These are phyloP conservation scores for Mesostigma viride DNA, from an alignment of 139 green algal species.

Conservation along the genomic window DNA sequence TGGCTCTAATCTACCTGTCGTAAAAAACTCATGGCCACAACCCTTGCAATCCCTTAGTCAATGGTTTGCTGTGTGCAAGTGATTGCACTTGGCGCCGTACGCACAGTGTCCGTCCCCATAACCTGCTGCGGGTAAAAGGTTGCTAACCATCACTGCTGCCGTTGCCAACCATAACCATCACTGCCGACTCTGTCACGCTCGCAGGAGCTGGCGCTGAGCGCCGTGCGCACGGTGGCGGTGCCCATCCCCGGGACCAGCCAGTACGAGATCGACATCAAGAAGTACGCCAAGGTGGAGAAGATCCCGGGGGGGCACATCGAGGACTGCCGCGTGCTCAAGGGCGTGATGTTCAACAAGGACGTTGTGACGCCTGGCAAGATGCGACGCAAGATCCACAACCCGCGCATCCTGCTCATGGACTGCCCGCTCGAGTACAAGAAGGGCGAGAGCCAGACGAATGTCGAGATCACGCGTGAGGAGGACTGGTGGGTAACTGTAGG, in stretches of 20 bases:
- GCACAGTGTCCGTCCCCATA: no score
- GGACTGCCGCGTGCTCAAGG: conserved; percentile 66
- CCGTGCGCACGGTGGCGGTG: conserved; percentile 64
- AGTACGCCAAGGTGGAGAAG: conserved; percentile 98
- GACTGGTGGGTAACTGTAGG: conserved; percentile 83
- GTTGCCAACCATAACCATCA: no score
- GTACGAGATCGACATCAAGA: conserved; percentile 94
- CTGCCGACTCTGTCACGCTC: not conserved
- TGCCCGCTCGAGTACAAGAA: conserved; percentile 99
- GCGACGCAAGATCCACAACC: conserved; percentile 80
- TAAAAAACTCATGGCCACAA: no score
- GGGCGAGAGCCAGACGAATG: conserved; percentile 95
- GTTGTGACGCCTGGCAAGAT: conserved; percentile 90
- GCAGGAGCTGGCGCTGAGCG: conserved; percentile 81
- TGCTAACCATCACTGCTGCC: no score
- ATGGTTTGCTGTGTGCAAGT: no score
- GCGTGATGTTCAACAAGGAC: conserved; percentile 99
- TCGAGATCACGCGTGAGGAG: conserved; percentile 93
- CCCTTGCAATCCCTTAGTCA: no score
- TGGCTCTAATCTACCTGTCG: no score
- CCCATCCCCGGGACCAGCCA: conserved; percentile 46
- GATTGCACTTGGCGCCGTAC: no score
- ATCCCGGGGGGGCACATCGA: conserved; percentile 47
- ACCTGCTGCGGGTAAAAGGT: no score
- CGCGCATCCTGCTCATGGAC: conserved; percentile 92